Evolutionary conservation across 768 basidiomycete species (phyloP), one percentile per base, ranked within the genome.

Genomic region (Boletus fagicola): DNA sequence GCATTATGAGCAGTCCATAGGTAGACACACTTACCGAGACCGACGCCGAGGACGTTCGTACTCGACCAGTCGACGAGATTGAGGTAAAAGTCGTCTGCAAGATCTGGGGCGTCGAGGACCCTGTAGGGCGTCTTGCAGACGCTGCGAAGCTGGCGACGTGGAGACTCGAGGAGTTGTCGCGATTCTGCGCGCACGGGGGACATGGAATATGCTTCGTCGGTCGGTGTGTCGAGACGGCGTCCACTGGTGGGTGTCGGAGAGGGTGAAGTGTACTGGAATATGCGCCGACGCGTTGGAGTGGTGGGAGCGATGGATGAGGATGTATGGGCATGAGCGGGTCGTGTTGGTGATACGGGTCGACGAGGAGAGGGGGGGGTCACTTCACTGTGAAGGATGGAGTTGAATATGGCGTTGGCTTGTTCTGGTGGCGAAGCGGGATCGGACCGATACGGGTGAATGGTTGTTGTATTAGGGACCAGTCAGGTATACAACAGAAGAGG

Each of bases 41-140:
- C 96, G 9, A 98, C 97, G 4, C 91, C 95, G 0, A 98, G 84
- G 0, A 98, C 87, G 68, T 98, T 98, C 5, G 92, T 95, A 52
- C 87, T 89, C 3, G 90, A 92, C 97, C 97, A 98, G 61, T 98
- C 95, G 24, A 98, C 94, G 12, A 98, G 81, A 68, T 98, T 98
- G 60, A 99, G 87, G 68, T 99, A 98, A 73, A 98, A 99, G 72
- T 99, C 96, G 69, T 98, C 96, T 30, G 94, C 93, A 13, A 99
- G 84, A 54, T 98, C 95, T 0, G 96, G 97, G 9, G 96, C 96
- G 69, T 99, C 96, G 35, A 98, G 82, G 1, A 98, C 96, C 56
- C 97, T 86, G 76, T 96, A 98, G 2, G 96, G 96, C 0, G 95
- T 97, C 72, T 96, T 94, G 76, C 88, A 88, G 2, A 98, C 90